Percentiles rank a stretch among this genome's conserved stretches.
These are phyloP conservation scores for Amanita muscaria DNA, from an alignment of 768 basidiomycete genomes.

Conservation along the genomic window DNA sequence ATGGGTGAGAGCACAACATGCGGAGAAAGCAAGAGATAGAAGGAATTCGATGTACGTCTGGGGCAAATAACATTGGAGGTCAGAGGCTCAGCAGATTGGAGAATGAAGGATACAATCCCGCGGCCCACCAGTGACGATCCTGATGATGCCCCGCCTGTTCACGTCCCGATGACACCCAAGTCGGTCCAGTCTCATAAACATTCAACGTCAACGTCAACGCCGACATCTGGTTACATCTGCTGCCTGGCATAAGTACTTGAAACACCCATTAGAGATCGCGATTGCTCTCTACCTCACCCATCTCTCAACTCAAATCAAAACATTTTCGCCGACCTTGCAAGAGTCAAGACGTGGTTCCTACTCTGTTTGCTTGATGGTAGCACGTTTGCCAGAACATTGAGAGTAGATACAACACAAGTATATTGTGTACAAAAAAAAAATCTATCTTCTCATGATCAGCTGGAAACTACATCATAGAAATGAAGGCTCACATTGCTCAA, in stretches of 20 bases:
- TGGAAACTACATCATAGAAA: too few species aligned
- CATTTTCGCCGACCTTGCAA: slow-evolving; percentile 39
- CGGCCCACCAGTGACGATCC: slow-evolving; percentile 6
- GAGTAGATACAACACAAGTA: too few species aligned
- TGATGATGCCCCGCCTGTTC: slow-evolving; percentile 7
- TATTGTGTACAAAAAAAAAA: too few species aligned
- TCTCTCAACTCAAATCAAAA: slow-evolving; percentile 47
- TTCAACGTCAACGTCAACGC: slow-evolving; percentile 17
- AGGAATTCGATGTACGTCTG: too few species aligned
- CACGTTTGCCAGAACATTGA: too few species aligned
- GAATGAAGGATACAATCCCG: slow-evolving; percentile 6
- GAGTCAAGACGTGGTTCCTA: slow-evolving; percentile 51
- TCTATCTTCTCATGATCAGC: too few species aligned
- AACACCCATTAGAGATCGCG: slow-evolving; percentile 56
- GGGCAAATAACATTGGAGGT: too few species aligned
- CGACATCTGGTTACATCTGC: slow-evolving; percentile 23
- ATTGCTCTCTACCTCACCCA: slow-evolving; percentile 56
- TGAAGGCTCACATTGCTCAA: too few species aligned
- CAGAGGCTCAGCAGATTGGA: too few species aligned
- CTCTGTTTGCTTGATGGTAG: too few species aligned
- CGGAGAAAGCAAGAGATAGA: too few species aligned
- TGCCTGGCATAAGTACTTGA: slow-evolving; percentile 15
- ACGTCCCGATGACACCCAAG: background rate
- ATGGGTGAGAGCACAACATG: too few species aligned
- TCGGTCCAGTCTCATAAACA: background rate